Evolutionary conservation across 2,329 filamentous ascomycete species (phyloP).

Genomic region (Fusarium floridanum): DNA sequence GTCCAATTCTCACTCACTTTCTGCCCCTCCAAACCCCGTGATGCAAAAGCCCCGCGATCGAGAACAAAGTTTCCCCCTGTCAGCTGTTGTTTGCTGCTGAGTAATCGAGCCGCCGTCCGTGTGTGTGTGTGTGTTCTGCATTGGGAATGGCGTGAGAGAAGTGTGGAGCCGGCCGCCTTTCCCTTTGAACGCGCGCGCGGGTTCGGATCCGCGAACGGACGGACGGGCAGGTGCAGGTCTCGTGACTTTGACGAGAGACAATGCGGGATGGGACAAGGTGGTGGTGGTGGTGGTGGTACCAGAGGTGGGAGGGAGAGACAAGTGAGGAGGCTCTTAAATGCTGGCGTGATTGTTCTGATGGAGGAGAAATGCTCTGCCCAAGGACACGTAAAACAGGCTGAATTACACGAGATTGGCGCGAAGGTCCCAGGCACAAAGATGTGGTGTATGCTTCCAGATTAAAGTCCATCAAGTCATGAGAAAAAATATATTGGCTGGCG

Average conservation of each 20-base stretch:
- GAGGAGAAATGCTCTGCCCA: neutral
- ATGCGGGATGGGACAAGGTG: neutral
- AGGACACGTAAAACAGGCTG: neutral
- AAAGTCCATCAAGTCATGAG: slow-evolving; percentile 22
- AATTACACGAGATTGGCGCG: neutral
- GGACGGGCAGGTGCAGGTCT: slow-evolving; percentile 10
- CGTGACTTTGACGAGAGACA: slow-evolving; percentile 6
- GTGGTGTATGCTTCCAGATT: neutral
- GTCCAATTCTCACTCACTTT: neutral
- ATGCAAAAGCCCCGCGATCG: slow-evolving; percentile 24
- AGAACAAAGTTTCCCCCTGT: slow-evolving; percentile 8
- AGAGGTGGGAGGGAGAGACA: neutral
- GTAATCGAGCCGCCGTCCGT: neutral
- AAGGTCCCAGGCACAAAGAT: neutral
- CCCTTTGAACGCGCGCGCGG: neutral
- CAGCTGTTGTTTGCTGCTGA: slow-evolving; percentile 2
- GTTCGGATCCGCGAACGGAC: slow-evolving; percentile 3
- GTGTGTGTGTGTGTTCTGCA: neutral
- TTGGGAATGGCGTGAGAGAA: neutral
- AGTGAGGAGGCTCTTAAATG: neutral
- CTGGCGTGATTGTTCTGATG: neutral
- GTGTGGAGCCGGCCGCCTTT: neutral
- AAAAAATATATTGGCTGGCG: slow-evolving; percentile 41
- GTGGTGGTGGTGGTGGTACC: neutral
- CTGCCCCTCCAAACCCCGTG: slow-evolving; percentile 19